A percentile compares a stretch with the other conserved stretches of the same genome.
phyloP scores from a whole-genome alignment of 306 rosid species.

The Elaeagnus macrophylla region DNA sequence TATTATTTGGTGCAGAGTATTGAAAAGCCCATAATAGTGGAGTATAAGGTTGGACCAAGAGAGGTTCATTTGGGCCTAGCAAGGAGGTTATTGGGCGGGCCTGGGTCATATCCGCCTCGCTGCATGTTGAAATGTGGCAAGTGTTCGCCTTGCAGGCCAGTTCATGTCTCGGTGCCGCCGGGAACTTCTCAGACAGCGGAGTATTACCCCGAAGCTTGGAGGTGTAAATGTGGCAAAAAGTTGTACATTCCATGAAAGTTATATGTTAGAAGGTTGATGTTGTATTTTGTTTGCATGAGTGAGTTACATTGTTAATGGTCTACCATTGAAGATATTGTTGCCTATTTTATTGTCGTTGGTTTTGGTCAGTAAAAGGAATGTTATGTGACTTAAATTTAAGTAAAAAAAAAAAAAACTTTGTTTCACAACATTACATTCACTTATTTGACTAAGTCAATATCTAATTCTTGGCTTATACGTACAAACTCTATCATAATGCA shows the following conservation, averaged over 20 bases:
- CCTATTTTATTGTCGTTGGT: no score
- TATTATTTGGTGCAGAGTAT: background rate
- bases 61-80: conserved; percentile 7
- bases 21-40: conserved; percentile 10
- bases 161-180: conserved; percentile 83
- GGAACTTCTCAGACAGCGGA: conserved; percentile 76
- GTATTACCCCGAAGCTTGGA: conserved; percentile 97
- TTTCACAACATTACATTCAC: no score
- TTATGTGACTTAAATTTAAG: no score
- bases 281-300: background rate
- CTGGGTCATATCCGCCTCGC: conserved; percentile 76
- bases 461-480: no score
- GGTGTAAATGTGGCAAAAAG: conserved; percentile 92
- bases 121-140: conserved; percentile 68
- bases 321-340: no score
- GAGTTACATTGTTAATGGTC: no score
- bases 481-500: no score
- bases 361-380: no score
- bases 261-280: background rate
- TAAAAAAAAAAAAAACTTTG: no score
- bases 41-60: background rate
- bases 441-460: no score
- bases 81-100: conserved; percentile 57
- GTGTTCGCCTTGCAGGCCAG: conserved; percentile 74
- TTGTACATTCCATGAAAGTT: conserved; percentile 72